Evolutionary conservation across 495 filamentous ascomycete genomes (phyloP).

Genomic region (Penicillium paradoxum): DNA sequence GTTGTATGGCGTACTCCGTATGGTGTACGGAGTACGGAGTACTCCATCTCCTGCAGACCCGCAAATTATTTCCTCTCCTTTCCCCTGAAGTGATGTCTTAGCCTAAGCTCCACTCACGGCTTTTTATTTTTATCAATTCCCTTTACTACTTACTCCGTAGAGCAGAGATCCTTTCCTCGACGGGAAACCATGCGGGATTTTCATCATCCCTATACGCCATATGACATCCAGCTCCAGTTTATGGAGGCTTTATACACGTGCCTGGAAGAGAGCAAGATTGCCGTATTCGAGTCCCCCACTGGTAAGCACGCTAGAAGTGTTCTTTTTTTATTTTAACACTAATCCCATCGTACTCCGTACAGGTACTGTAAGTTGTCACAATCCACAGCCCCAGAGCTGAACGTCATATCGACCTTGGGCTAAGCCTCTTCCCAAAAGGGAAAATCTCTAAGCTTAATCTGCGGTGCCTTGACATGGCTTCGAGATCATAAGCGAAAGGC

Average conservation of each 20-base stretch:
- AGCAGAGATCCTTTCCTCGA: neutral
- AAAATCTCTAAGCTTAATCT: slow-evolving; percentile 97
- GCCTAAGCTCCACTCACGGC: neutral
- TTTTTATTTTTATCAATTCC: neutral
- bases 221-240: slow-evolving; percentile 83
- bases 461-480: slow-evolving; percentile 88
- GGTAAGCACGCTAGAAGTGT: slow-evolving; percentile 40
- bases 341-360: slow-evolving; percentile 12
- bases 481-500: slow-evolving; percentile 70
- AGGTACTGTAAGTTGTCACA: slow-evolving; percentile 39
- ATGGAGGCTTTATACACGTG: slow-evolving; percentile 84
- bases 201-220: slow-evolving; percentile 88
- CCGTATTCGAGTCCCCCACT: slow-evolving; percentile 92
- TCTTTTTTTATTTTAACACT: neutral
- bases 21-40: too few relatives aligned
- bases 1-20: too few relatives aligned
- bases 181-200: slow-evolving; percentile 51
- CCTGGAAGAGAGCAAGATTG: slow-evolving; percentile 73
- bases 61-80: neutral
- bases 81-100: neutral
- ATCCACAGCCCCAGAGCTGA: slow-evolving; percentile 1
- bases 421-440: slow-evolving; percentile 48
- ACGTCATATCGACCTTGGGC: neutral
- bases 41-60: too few relatives aligned
- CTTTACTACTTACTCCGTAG: neutral